These are phyloP conservation scores for Saccharum officinarum DNA, from an alignment of 176 grass and related monocot genomes.

Conservation along the genomic window DNA sequence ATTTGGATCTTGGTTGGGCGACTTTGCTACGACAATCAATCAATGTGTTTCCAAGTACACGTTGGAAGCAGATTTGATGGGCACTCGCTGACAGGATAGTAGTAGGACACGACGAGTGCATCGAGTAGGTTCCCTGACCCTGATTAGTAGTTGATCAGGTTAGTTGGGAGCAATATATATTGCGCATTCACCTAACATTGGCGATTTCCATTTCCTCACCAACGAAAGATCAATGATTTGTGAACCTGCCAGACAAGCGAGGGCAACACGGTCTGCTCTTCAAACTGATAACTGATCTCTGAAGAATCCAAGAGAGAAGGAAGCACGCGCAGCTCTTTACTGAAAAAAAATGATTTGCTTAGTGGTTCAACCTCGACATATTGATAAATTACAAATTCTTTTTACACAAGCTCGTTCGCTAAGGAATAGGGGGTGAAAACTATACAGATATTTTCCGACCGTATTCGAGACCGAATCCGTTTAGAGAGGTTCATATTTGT, in stretches of 20 bases:
- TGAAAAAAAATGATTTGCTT: not conserved
- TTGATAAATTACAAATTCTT: not conserved
- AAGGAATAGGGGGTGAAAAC: too few species aligned
- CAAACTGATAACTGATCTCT: not conserved
- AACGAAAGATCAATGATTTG: not conserved
- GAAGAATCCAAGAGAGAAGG: too few species aligned
- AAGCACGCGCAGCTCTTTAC: not conserved
- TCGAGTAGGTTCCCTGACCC: not conserved
- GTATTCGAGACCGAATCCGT: too few species aligned
- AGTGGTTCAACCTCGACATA: not conserved
- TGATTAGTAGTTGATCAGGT: not conserved
- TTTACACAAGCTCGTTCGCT: too few species aligned
- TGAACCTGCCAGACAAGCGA: too few species aligned
- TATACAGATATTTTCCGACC: too few species aligned
- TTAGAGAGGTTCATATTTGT: too few species aligned
- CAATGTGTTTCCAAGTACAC: not conserved
- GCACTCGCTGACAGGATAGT: not conserved
- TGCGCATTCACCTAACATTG: not conserved
- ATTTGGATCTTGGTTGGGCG: not conserved
- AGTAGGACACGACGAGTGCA: not conserved
- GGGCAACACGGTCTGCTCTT: not conserved
- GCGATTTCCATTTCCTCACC: not conserved
- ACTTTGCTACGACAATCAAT: not conserved
- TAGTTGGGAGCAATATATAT: not conserved
- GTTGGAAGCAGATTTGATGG: constrained; percentile 7